Conservation (phyloP, 2,329 filamentous ascomycete species). For the Metarhizium album region DNA sequence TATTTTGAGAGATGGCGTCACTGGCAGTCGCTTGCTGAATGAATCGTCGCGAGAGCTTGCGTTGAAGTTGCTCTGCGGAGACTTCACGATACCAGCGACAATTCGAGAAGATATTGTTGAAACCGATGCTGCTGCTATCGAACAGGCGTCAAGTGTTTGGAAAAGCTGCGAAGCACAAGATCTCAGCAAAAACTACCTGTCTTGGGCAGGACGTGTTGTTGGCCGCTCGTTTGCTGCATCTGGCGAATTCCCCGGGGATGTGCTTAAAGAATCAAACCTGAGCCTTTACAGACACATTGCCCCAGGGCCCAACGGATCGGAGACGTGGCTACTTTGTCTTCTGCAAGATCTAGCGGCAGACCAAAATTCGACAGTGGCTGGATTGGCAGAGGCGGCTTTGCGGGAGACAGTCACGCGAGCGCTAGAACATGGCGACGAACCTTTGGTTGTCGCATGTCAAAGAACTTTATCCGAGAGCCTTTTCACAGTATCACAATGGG, state of each 20-base stretch:
- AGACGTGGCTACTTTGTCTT: slow-evolving; percentile 49
- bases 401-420: slow-evolving; percentile 46
- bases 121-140: slow-evolving; percentile 51
- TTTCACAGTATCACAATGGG: slow-evolving; percentile 45
- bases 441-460: slow-evolving; percentile 39
- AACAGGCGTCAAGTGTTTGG: slow-evolving; percentile 59
- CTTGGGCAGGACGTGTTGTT: slow-evolving; percentile 78
- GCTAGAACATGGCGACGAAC: slow-evolving; percentile 32
- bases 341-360: slow-evolving; percentile 52
- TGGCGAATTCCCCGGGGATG: slow-evolving; percentile 52
- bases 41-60: slow-evolving; percentile 58
- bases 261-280: slow-evolving; percentile 50
- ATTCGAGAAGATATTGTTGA: slow-evolving; percentile 53
- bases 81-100: slow-evolving; percentile 51
- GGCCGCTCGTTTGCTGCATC: slow-evolving; percentile 74
- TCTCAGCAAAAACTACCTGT: slow-evolving; percentile 57
- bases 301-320: slow-evolving; percentile 43
- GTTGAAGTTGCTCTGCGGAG: slow-evolving; percentile 61
- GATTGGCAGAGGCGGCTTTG: slow-evolving; percentile 50
- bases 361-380: slow-evolving; percentile 43
- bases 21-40: slow-evolving; percentile 54
- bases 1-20: slow-evolving; percentile 62
- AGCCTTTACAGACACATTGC: slow-evolving; percentile 36
- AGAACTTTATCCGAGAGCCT: slow-evolving; percentile 41
- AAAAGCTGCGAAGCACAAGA: slow-evolving; percentile 58